These are phyloP conservation scores for Sicyos baderoa DNA, from an alignment of 306 rosid genomes.

Conservation along the genomic window DNA sequence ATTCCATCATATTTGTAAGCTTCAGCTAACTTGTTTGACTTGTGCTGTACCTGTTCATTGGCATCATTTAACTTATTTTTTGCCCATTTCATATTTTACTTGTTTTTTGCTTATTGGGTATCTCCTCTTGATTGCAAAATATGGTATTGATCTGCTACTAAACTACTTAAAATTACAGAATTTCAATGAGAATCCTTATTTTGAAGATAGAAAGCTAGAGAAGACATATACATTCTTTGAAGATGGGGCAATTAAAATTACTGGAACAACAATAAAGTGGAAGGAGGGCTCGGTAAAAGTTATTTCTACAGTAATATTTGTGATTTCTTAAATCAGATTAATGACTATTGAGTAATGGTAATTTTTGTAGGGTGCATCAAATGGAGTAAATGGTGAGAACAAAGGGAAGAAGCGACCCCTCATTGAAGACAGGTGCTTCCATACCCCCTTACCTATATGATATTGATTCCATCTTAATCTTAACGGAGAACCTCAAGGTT, in stretches of 20 bases:
- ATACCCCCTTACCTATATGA: background rate
- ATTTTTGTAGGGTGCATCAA: constrained; percentile 39
- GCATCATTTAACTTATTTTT: background rate
- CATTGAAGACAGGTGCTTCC: constrained; percentile 41
- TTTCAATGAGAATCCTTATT: constrained; percentile 49
- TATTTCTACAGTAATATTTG: background rate
- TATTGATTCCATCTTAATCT: background rate
- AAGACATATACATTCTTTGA: constrained; percentile 47
- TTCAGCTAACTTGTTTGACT: constrained; percentile 20
- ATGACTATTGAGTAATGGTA: background rate
- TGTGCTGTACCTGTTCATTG: background rate
- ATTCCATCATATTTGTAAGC: constrained; percentile 58
- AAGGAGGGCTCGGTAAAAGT: constrained; percentile 51
- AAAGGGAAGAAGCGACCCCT: constrained; percentile 48
- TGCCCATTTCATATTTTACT: too few species aligned
- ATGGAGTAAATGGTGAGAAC: constrained; percentile 41
- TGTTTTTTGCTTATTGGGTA: background rate
- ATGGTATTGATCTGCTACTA: background rate
- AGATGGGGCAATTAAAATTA: constrained; percentile 43
- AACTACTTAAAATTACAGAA: constrained; percentile 34
- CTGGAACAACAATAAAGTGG: constrained; percentile 60
- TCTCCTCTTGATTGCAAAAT: background rate
- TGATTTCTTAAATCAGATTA: background rate
- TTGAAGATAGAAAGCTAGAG: constrained; percentile 49
- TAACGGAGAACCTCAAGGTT: background rate